Conservation (phyloP, 2,329 filamentous ascomycete species). For the Ceratocystis eucalypticola region DNA sequence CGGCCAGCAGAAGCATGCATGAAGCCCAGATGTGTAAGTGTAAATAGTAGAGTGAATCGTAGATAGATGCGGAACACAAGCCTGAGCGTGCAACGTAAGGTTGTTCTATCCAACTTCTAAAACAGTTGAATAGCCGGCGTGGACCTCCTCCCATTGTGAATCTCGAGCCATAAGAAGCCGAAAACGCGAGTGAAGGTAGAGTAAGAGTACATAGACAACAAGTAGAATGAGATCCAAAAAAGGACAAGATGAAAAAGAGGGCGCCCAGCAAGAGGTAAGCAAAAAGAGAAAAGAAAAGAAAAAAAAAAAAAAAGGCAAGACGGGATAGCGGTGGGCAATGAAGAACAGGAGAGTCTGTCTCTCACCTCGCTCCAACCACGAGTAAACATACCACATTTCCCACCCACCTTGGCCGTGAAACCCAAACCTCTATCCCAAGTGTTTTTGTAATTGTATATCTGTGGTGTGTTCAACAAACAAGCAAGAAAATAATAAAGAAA, state of each 20-base stretch:
- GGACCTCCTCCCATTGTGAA: not conserved
- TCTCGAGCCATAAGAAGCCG: not conserved
- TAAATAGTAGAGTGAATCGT: not conserved
- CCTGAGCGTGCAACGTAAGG: not conserved
- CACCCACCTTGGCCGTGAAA: constrained; percentile 2
- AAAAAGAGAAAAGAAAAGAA: not conserved
- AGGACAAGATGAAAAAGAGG: not conserved
- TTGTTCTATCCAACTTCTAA: not conserved
- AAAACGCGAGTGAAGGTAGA: not conserved
- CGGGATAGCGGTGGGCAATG: constrained; percentile 20
- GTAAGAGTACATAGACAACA: not conserved
- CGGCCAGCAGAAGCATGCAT: not conserved
- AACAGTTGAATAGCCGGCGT: not conserved
- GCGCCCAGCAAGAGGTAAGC: not conserved
- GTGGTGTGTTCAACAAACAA: constrained; percentile 16
- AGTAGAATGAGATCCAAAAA: not conserved
- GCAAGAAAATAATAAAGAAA: constrained; percentile 21
- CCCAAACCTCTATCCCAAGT: constrained; percentile 4
- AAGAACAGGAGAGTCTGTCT: constrained; percentile 23
- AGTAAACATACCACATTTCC: constrained; percentile 10
- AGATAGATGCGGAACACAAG: not conserved
- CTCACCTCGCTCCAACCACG: constrained; percentile 9
- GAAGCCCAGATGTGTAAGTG: not conserved
- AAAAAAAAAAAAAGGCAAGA: constrained; percentile 17
- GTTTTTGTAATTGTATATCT: not conserved